These are phyloP conservation scores for Pyrenochaeta sp. DNA, from an alignment of 2,329 filamentous ascomycete genomes.

Conservation along the genomic window DNA sequence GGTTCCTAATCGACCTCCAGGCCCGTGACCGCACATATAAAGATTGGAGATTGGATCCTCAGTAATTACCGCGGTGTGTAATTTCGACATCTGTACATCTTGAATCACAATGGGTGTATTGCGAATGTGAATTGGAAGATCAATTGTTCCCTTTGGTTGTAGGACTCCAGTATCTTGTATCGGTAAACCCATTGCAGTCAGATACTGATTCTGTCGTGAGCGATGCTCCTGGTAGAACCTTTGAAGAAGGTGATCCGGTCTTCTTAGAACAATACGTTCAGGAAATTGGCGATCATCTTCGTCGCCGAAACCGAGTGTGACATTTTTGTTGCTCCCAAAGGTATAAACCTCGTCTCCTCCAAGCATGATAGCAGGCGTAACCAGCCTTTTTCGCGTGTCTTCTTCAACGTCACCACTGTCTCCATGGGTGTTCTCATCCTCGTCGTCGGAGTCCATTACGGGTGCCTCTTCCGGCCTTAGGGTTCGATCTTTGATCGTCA, in stretches of 20 bases:
- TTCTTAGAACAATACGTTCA: conserved; percentile 77
- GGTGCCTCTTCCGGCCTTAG: conserved; percentile 54
- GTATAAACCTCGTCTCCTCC: conserved; percentile 86
- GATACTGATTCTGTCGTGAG: conserved; percentile 52
- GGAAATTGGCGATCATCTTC: conserved; percentile 94
- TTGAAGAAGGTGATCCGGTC: conserved; percentile 78
- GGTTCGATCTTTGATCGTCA: conserved; percentile 82
- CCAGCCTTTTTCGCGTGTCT: conserved; percentile 30
- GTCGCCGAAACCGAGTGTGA: conserved; percentile 92
- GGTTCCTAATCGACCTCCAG: conserved; percentile 85
- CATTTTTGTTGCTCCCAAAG: conserved; percentile 96
- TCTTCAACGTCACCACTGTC: conserved; percentile 54
- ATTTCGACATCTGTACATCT: conserved; percentile 86
- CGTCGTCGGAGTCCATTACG: conserved; percentile 58
- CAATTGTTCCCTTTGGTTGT: conserved; percentile 52
- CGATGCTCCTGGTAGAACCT: conserved; percentile 76
- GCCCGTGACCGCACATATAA: conserved; percentile 90
- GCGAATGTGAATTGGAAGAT: conserved; percentile 75
- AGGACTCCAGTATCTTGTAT: conserved; percentile 27
- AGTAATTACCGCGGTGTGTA: conserved; percentile 89
- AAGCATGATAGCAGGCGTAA: conserved; percentile 49
- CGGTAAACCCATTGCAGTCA: conserved; percentile 46
- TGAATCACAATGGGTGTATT: conserved; percentile 77
- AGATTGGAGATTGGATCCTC: conserved; percentile 88
- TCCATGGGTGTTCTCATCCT: conserved; percentile 55